Percentiles rank a stretch among this genome's conserved stretches.
phyloP scores from a whole-genome alignment of 23 red algal genomes.

The Pyropia yezoensis region DNA sequence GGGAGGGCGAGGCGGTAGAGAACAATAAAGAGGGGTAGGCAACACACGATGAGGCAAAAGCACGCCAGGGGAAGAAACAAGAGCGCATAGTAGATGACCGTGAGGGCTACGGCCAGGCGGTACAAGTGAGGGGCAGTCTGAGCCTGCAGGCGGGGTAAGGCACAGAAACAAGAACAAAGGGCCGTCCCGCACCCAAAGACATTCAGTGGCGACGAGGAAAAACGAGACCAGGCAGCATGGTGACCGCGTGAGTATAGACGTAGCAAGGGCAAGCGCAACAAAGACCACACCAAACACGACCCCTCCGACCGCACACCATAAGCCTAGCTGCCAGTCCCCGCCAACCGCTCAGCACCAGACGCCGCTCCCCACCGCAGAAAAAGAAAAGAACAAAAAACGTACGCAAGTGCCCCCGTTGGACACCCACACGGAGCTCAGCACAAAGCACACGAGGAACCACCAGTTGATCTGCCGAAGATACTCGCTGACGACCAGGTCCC shows the following conservation, averaged over 20 bases:
- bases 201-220: no score
- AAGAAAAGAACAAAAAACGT: neutral
- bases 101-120: conserved; percentile 69
- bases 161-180: no score
- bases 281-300: neutral
- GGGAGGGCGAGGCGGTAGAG: conserved; percentile 72
- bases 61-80: conserved; percentile 79
- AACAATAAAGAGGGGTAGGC: conserved; percentile 83
- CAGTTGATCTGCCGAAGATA: conserved; percentile 65
- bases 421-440: conserved; percentile 80
- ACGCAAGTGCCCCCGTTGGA: conserved; percentile 72
- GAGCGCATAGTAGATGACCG: conserved; percentile 90
- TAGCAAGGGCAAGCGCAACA: neutral
- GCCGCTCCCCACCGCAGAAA: no score
- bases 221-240: no score
- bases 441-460: conserved; percentile 89
- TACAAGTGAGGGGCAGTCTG: conserved; percentile 80
- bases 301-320: no score
- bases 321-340: no score
- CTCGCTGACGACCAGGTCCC: conserved; percentile 11
- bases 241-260: neutral
- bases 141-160: neutral
- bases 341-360: no score
- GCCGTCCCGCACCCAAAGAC: no score
- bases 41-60: conserved; percentile 94